Evolutionary conservation across 2,329 filamentous ascomycete species (phyloP), one percentile per base, ranked within the genome.

Genomic region (Pseudopithomyces maydicus): DNA sequence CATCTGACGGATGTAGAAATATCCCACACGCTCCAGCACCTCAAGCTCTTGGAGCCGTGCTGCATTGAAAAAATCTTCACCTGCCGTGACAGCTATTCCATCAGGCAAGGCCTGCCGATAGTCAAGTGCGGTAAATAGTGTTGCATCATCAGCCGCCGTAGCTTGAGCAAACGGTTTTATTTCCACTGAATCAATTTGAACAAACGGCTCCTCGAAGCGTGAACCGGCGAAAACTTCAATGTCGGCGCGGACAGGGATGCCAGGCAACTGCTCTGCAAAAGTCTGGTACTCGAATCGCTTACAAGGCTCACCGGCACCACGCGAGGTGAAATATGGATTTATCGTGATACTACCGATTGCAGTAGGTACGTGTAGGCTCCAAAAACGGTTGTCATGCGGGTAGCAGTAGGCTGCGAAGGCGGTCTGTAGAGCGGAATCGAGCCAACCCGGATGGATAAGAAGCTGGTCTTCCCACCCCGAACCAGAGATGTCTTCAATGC

Each of bases 351-450:
- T 32, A 1, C 39, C 15, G 19, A 74, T 60, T 10, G 33, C 46
- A 32, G 62, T 57, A 2, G 65, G 65, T 1, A 75, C 46, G 36
- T 72, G 64, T 11, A 71, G 35, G 39, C 58, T 35, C 58, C 71
- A 61, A 35, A 75, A 48, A 19, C 63, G 49, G 11, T 61, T 67
- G 57, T 75, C 72, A 8, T 59, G 56, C 1, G 75, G 75, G 23
- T 65, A 69, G 19, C 59, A 62, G 43, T 63, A 62, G 1, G 75
- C 74, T 2, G 67, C 60, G 19, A 75, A 43, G 17, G 70, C 56
- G 0, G 66, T 58, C 47, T 77, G 75, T 14, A 77, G 59, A 1
- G 69, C 68, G 15, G 61, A 65, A 43, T 77, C 75, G 1, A 76
- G 56, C 12, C 58, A 41, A 0, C 59, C 65, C 1, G 74, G 74